phyloP scores from a whole-genome alignment of 306 rosid species.

The Arachis stenosperma region DNA sequence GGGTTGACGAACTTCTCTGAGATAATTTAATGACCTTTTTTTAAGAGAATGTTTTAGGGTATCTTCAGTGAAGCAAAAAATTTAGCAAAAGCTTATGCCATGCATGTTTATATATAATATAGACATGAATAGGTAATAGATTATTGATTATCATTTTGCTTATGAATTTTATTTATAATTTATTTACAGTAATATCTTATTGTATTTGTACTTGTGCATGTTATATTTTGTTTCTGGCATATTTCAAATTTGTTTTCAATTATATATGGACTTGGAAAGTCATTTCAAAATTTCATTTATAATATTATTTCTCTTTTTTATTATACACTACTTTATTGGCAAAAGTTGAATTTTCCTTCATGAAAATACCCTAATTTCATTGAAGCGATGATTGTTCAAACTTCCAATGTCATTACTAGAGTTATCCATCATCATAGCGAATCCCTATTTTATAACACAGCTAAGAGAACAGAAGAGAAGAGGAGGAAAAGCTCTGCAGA shows the following conservation, averaged over 20 bases:
- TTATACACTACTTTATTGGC: neutral
- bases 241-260: constrained; percentile 87
- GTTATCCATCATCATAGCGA: too few relatives aligned
- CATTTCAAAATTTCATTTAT: constrained; percentile 33
- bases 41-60: neutral
- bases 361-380: too few relatives aligned
- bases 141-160: constrained; percentile 17
- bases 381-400: too few relatives aligned
- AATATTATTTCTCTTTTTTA: neutral
- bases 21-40: neutral
- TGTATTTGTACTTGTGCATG: constrained; percentile 59
- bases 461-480: too few relatives aligned
- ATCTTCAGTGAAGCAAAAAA: neutral
- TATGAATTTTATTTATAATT: neutral
- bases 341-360: constrained; percentile 4
- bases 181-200: constrained; percentile 6
- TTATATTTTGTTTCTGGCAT: constrained; percentile 90
- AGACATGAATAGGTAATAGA: neutral
- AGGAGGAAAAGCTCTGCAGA: too few relatives aligned
- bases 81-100: neutral
- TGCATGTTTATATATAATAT: neutral
- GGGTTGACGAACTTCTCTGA: too few relatives aligned
- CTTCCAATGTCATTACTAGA: too few relatives aligned
- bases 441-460: too few relatives aligned
- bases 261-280: constrained; percentile 73